Evolutionary conservation across 1,139 yeast genomes (phyloP), one percentile per base, ranked within the genome.

Genomic region (Yamadazyma buinensis): DNA sequence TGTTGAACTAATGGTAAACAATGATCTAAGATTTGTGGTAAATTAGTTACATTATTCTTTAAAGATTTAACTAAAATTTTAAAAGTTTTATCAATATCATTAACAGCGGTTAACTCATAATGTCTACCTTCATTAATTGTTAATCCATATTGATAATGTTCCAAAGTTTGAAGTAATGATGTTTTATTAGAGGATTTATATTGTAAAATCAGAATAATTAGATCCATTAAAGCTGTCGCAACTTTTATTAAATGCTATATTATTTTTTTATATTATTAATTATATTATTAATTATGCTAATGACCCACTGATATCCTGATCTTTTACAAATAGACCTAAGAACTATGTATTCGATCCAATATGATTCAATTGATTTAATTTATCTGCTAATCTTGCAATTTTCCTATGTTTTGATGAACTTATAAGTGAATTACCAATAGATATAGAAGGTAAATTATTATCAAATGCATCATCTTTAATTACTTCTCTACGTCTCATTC

Each of bases 401-500:
- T n/a, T n/a, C n/a, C n/a, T 5, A 17, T 17, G 19, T 17, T 17
- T 17, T 5, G 7, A 17, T 5, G 19, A n/a, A 22, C n/a, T 22
- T 6, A n/a, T 22, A 6, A 22, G 7, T 17, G 19, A 17, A 17
- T 17, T 17, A 8, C 25, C 25, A 23, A 23, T 13, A 5, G 19
- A 17, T n/a, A 22, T n/a, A 5, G 13, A 5, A 4, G n/a, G n/a
- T 22, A n/a, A 11, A 5, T 11, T 11, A 22, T 22, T 22, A 17
- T 17, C 19, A 17, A 5, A 5, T 5, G 7, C 5, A 17, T 17
- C 7, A 5, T 17, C 7, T 5, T 17, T 7, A 4, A 17, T 23
- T 20, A 24, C 12, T 15, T 8, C 13, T 20, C 40, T 34, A 34
- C 42, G 38, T 22, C 47, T 40, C 28, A 51, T 32, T 34, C 84